Evolutionary conservation across 148 eudicot genomes (phyloP).

Genomic region (Amaranthus hypochondriacus): DNA sequence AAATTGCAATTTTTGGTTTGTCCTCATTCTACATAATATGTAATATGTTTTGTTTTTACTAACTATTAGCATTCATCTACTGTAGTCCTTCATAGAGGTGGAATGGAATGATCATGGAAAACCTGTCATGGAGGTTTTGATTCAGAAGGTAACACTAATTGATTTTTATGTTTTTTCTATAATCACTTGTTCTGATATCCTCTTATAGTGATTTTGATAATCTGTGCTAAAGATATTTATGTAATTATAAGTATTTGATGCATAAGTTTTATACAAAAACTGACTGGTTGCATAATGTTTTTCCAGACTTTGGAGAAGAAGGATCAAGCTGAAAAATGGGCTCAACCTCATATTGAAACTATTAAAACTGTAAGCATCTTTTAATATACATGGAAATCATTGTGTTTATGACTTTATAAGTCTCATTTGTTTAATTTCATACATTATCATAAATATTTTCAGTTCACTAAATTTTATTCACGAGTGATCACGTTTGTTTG

Average conservation of each 20-base stretch:
- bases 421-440: not conserved
- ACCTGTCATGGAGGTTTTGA: constrained; percentile 59
- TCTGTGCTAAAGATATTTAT: not conserved
- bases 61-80: not conserved
- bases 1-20: constrained; percentile 15
- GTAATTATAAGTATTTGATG: not conserved
- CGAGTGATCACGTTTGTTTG: constrained; percentile 1
- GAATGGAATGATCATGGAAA: constrained; percentile 78
- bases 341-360: constrained; percentile 68
- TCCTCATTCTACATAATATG: not conserved
- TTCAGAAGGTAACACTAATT: constrained; percentile 53
- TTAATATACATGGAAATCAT: not conserved
- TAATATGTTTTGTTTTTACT: constrained; percentile 11
- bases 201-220: not conserved
- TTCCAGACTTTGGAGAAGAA: constrained; percentile 61
- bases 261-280: not conserved
- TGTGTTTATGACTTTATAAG: not conserved
- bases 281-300: constrained; percentile 7
- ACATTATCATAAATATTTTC: not conserved
- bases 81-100: constrained; percentile 56
- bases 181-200: not conserved
- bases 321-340: constrained; percentile 70
- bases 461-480: constrained; percentile 5
- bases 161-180: not conserved
- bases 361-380: constrained; percentile 61